Conservation (phyloP, 805 yeast species). For the Tetrapisispora namnaoensis region DNA sequence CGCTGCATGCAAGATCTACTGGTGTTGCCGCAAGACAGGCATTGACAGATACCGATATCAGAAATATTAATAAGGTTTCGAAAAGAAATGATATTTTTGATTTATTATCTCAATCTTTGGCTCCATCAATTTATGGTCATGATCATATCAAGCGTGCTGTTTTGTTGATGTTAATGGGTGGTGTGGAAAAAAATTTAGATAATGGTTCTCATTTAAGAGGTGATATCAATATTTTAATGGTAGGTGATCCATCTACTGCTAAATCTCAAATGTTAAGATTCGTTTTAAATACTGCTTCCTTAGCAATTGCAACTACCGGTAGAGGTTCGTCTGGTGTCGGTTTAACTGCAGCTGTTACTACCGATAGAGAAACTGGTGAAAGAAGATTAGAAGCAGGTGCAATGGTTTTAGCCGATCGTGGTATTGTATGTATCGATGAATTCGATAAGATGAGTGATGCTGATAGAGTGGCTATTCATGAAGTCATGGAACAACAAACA, state of each 20-base stretch:
- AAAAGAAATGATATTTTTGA: constrained; percentile 67
- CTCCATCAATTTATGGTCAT: constrained; percentile 93
- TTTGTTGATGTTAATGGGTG: constrained; percentile 82
- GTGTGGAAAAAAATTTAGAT: constrained; percentile 84
- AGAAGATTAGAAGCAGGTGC: constrained; percentile 97
- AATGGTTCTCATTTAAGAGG: constrained; percentile 97
- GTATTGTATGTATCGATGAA: constrained; percentile 96
- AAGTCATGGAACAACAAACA: constrained; percentile 99
- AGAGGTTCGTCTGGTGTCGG: constrained; percentile 99
- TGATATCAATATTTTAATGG: constrained; percentile 91
- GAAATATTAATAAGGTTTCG: constrained; percentile 74
- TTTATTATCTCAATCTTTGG: constrained; percentile 71
- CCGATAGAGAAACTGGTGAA: constrained; percentile 95
- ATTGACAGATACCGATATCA: constrained; percentile 71
- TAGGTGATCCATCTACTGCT: constrained; percentile 98
- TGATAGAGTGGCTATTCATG: constrained; percentile 97
- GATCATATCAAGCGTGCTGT: constrained; percentile 88
- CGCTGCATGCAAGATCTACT: constrained; percentile 78
- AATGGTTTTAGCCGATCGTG: constrained; percentile 96
- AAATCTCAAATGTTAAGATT: constrained; percentile 92
- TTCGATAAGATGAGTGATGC: constrained; percentile 96
- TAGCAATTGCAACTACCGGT: constrained; percentile 97
- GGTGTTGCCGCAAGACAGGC: constrained; percentile 64
- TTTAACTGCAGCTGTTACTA: constrained; percentile 96
- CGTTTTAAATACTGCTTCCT: constrained; percentile 86